A percentile compares a stretch with the other conserved stretches of the same genome.
These are phyloP conservation scores for Beta lomatogona DNA, from an alignment of 179 eudicot species.

Conservation along the genomic window DNA sequence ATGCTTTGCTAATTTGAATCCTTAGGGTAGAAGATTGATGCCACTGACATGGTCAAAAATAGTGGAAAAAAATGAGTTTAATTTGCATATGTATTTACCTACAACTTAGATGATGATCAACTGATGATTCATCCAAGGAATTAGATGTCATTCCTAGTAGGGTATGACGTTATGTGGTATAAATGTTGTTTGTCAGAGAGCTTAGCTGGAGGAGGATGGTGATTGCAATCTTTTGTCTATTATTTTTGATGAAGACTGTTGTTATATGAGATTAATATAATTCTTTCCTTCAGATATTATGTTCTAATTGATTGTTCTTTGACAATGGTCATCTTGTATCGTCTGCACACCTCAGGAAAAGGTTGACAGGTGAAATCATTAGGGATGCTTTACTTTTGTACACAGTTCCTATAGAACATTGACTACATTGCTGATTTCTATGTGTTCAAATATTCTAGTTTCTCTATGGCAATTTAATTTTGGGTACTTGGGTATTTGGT, in stretches of 20 bases:
- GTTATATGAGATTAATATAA: neutral
- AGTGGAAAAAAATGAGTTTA: neutral
- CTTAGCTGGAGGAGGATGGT: neutral
- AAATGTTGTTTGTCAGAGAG: neutral
- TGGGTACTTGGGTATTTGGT: neutral
- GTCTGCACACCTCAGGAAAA: neutral
- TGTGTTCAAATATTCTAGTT: neutral
- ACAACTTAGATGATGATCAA: neutral
- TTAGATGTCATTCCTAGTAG: no score
- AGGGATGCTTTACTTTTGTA: neutral
- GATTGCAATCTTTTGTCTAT: conserved; percentile 1
- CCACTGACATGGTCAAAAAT: neutral
- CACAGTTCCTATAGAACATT: neutral
- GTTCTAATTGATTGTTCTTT: neutral
- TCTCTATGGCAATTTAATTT: neutral
- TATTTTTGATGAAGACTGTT: neutral
- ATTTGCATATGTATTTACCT: neutral
- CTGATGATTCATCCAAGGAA: neutral
- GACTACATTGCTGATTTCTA: neutral
- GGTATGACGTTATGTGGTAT: no score
- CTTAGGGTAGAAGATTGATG: neutral
- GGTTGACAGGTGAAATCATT: neutral
- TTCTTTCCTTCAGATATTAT: neutral
- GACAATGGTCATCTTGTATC: neutral
- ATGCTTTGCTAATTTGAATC: neutral